Conservation (phyloP, 306 rosid genomes). For the Gastrolobium villosum region DNA sequence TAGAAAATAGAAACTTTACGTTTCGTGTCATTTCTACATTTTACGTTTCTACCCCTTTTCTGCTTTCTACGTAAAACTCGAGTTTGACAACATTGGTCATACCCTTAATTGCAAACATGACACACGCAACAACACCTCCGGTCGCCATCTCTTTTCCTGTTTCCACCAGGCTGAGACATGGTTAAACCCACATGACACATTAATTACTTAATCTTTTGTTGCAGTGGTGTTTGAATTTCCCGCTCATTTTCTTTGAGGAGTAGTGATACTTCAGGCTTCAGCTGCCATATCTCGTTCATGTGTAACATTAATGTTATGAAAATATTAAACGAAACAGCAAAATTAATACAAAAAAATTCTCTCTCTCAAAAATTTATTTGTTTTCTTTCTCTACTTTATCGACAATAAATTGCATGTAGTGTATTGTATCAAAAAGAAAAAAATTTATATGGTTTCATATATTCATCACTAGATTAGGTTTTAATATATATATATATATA, state of each 20-base stretch:
- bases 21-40: no score
- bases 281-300: not conserved
- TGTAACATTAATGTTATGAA: not conserved
- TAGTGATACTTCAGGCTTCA: not conserved
- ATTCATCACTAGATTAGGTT: no score
- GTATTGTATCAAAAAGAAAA: not conserved
- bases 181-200: slow-evolving; percentile 50
- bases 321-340: not conserved
- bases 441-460: no score
- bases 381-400: slow-evolving; percentile 1
- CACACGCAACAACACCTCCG: slow-evolving; percentile 34
- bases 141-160: slow-evolving; percentile 24
- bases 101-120: slow-evolving; percentile 40
- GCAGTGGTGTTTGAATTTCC: slow-evolving; percentile 62
- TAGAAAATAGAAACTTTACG: no score
- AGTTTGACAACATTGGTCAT: no score
- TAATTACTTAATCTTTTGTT: slow-evolving; percentile 26
- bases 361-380: not conserved
- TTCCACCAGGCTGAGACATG: slow-evolving; percentile 30
- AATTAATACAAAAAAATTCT: not conserved
- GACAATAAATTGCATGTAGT: not conserved
- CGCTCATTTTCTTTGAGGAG: slow-evolving; percentile 47
- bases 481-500: not conserved
- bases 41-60: no score
- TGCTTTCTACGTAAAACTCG: no score